Percentiles rank a stretch among this genome's conserved stretches.
Evolutionary conservation across 441 rosid genomes (phyloP).

Genomic region (Theobroma grandiflorum): DNA sequence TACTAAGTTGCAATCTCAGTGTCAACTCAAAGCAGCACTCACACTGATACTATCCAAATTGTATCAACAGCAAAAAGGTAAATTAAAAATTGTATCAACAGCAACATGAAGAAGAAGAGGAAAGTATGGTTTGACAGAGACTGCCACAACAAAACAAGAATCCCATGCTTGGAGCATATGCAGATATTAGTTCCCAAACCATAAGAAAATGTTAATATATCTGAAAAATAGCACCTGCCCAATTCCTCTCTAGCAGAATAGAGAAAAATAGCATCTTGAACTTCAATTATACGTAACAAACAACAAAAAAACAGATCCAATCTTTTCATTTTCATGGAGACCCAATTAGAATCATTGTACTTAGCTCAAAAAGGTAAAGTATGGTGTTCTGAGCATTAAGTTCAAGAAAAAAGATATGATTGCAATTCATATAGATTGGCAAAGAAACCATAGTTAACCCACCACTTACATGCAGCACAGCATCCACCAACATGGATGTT

Average conservation of each 20-base stretch:
- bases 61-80: neutral
- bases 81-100: neutral
- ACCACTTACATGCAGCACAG: slow-evolving; percentile 17
- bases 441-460: slow-evolving; percentile 3
- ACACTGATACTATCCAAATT: slow-evolving; percentile 1
- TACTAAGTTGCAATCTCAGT: neutral
- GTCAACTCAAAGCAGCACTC: slow-evolving; percentile 12
- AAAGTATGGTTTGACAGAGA: neutral
- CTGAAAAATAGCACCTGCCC: neutral
- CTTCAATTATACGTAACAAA: neutral
- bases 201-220: neutral
- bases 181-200: neutral
- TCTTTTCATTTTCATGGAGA: neutral
- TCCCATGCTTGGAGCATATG: neutral
- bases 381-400: neutral
- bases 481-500: slow-evolving; percentile 4
- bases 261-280: neutral
- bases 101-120: neutral
- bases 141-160: neutral
- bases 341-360: neutral
- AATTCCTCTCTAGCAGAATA: neutral
- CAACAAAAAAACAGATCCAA: neutral
- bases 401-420: neutral
- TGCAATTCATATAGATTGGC: slow-evolving; percentile 9
- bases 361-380: neutral